phyloP scores from a whole-genome alignment of 768 basidiomycete genomes.

The Kwoniella mangroviensis region DNA sequence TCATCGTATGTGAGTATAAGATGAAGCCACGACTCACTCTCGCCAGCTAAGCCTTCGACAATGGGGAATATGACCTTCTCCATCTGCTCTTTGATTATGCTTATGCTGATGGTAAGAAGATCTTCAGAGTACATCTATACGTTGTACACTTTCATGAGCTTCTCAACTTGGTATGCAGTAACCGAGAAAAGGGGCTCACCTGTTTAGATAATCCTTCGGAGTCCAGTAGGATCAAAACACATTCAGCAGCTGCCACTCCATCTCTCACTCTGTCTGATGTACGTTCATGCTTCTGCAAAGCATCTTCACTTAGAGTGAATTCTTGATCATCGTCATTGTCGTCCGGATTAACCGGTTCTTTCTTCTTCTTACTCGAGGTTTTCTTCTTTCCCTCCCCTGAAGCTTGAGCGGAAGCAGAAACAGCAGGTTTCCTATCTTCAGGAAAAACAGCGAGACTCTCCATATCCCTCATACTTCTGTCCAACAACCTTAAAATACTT shows the following conservation, averaged over 20 bases:
- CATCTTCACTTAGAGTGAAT: constrained; percentile 54
- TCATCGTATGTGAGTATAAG: not conserved
- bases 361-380: constrained; percentile 61
- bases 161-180: not conserved
- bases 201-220: constrained; percentile 84
- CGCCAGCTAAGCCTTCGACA: constrained; percentile 66
- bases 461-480: constrained; percentile 74
- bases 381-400: constrained; percentile 26
- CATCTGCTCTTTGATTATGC: constrained; percentile 77
- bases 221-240: constrained; percentile 74
- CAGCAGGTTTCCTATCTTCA: constrained; percentile 59
- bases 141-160: not conserved
- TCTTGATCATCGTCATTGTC: constrained; percentile 44
- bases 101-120: constrained; percentile 77
- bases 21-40: constrained; percentile 28
- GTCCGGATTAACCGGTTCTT: constrained; percentile 12
- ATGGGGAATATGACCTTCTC: constrained; percentile 82
- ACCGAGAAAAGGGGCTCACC: constrained; percentile 61
- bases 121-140: constrained; percentile 92
- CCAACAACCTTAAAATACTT: constrained; percentile 75
- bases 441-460: constrained; percentile 77
- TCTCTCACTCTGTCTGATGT: constrained; percentile 66
- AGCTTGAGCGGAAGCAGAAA: constrained; percentile 10
- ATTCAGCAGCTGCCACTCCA: constrained; percentile 81
- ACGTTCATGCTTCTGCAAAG: constrained; percentile 58